These are phyloP conservation scores for Jatropha multifida DNA, from an alignment of 441 rosid genomes.

Conservation along the genomic window DNA sequence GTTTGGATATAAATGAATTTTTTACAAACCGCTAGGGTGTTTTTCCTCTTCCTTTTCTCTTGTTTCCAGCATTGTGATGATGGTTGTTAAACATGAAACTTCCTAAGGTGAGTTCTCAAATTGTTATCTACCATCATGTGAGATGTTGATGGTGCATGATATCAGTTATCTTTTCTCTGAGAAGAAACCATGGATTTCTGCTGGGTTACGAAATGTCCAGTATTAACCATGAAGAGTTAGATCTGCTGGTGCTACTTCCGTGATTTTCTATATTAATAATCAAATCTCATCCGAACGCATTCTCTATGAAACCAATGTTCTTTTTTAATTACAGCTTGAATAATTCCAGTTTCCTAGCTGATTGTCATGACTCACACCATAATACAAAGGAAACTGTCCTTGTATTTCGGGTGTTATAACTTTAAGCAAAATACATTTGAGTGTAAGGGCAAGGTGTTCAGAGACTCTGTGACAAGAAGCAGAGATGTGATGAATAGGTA, in stretches of 20 bases:
- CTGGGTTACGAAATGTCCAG: not conserved
- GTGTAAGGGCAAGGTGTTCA: no score
- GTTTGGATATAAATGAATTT: not conserved
- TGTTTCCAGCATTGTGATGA: not conserved
- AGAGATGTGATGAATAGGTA: no score
- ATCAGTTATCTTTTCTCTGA: not conserved
- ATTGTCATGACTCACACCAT: no score
- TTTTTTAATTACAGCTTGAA: no score
- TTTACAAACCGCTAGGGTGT: not conserved
- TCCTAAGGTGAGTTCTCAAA: not conserved
- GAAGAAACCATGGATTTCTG: not conserved
- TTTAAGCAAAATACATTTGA: no score
- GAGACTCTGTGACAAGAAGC: no score
- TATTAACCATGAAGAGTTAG: not conserved
- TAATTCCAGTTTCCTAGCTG: no score
- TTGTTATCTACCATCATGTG: not conserved
- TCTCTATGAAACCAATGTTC: not conserved
- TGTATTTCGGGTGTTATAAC: no score
- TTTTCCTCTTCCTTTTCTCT: not conserved
- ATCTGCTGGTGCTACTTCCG: not conserved
- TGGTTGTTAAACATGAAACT: not conserved
- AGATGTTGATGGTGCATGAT: not conserved
- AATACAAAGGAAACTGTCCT: no score
- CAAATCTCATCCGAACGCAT: not conserved
- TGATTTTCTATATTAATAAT: not conserved